phyloP scores from a whole-genome alignment of 495 filamentous ascomycete genomes.

The Neurospora sp. region DNA sequence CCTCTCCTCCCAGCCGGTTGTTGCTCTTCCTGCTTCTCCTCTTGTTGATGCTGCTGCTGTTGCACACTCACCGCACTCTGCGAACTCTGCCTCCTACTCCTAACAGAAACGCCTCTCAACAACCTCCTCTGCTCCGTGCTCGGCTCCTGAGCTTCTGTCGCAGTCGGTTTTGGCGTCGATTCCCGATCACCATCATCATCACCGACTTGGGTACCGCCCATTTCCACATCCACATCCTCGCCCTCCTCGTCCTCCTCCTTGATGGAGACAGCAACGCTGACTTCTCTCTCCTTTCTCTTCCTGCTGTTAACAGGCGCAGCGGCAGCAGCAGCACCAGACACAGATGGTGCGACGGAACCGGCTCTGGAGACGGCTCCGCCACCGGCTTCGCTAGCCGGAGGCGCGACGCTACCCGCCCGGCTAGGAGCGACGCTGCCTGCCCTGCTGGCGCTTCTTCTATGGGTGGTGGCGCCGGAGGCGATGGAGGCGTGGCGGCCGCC shows the following conservation, averaged over 20 bases:
- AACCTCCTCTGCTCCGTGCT: background rate
- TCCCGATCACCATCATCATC: background rate
- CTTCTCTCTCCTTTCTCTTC: slow-evolving; percentile 16
- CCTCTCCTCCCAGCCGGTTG: background rate
- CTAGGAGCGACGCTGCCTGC: background rate
- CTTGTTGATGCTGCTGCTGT: background rate
- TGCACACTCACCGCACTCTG: background rate
- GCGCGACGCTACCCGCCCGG: background rate
- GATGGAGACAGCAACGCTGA: slow-evolving; percentile 21
- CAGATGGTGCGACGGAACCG: background rate
- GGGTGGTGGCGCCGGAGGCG: slow-evolving; percentile 14
- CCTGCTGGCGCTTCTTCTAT: background rate
- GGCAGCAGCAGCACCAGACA: background rate
- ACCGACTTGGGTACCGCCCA: background rate
- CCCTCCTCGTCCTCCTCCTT: slow-evolving; percentile 27
- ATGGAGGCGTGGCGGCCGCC: slow-evolving; percentile 6
- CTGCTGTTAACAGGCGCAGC: background rate
- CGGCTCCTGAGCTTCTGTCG: background rate
- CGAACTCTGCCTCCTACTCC: background rate
- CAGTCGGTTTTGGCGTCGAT: background rate
- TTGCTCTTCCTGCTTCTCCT: background rate
- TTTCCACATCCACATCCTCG: slow-evolving; percentile 11
- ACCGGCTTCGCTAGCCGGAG: background rate
- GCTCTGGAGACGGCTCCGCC: slow-evolving; percentile 11
- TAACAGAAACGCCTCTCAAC: background rate